Base-by-base conservation (phyloP, 495 filamentous ascomycete genomes). In the Choiromyces venosus region DNA sequence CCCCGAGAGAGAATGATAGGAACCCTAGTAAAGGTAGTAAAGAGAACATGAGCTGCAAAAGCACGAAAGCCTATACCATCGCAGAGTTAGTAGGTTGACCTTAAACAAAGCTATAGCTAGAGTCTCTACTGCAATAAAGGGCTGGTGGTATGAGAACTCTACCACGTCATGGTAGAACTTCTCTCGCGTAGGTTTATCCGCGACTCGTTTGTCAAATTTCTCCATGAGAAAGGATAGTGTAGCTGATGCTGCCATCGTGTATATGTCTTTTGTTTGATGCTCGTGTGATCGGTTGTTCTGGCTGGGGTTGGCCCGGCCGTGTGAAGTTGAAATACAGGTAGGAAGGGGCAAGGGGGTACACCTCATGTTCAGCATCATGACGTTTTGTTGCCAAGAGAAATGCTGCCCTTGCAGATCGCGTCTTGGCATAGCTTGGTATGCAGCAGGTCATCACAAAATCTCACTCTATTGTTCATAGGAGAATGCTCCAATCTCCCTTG, bases 111-210 rank as follows among this genome's bases (percentile, higher is more conserved):
- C 6, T 39, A 33, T 37, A 37, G 25, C 21, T 1, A 35, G 37
- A 25, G n/a, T 19, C 66, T n/a, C 65, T 73, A 77, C 75, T 44
- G 75, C 75, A 38, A 70, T 40, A 46, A 70, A 77, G 21, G 75
- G 75, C 42, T 77, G 75, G 18, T 36, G 74, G 42, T 74, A 69
- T 21, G 75, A 77, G 35, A 77, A 70, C 25, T 76, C 70, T 44
- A 77, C 69, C 21, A 67, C 70, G 18, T 67, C 66, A 37, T 67
- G 68, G 69, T 77, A 77, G 42, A 77, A 77, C 66, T 69, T 37
- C 35, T 77, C 70, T 40, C 75, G 46, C 42, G 75, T 73, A 42
- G 76, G 37, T 73, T 77, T 69, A 35, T 77, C 40, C 29, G 74
- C 75, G 42, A 77, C 61, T 18, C 70, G 65, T 56, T 66, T 18